Percentiles rank a stretch among this genome's conserved stretches.
phyloP scores from a whole-genome alignment of 2,329 filamentous ascomycete genomes.

The Xylaria sp. region DNA sequence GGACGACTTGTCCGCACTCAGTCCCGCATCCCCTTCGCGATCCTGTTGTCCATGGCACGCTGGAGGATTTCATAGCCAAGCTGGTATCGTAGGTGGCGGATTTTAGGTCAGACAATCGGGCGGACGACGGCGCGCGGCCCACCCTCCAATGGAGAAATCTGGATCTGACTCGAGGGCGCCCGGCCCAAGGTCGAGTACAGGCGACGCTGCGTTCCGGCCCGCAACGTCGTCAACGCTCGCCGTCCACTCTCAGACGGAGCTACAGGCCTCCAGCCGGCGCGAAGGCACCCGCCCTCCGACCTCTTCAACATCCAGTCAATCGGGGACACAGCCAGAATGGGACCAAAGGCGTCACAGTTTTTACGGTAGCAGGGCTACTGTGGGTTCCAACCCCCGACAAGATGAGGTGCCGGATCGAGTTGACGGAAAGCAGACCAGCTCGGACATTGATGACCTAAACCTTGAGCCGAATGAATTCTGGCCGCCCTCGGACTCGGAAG shows the following conservation, averaged over 20 bases:
- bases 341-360: slow-evolving; percentile 27
- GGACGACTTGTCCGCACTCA: slow-evolving; percentile 14
- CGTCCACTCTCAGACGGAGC: slow-evolving; percentile 23
- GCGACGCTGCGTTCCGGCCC: slow-evolving; percentile 19
- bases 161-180: slow-evolving; percentile 7
- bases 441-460: slow-evolving; percentile 34
- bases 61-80: slow-evolving; percentile 15
- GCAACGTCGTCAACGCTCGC: slow-evolving; percentile 18
- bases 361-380: slow-evolving; percentile 29
- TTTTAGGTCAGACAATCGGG: slow-evolving; percentile 8
- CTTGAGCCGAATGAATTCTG: slow-evolving; percentile 40
- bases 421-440: slow-evolving; percentile 29
- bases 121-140: slow-evolving; percentile 21
- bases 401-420: slow-evolving; percentile 3
- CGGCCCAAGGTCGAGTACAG: slow-evolving; percentile 12
- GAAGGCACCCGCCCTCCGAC: slow-evolving; percentile 24
- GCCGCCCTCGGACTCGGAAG: slow-evolving; percentile 43
- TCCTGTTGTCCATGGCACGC: slow-evolving; percentile 15
- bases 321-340: slow-evolving; percentile 28
- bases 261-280: slow-evolving; percentile 13
- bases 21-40: slow-evolving; percentile 2
- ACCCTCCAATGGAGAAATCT: slow-evolving; percentile 21
- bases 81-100: slow-evolving; percentile 14
- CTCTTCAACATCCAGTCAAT: slow-evolving; percentile 30
- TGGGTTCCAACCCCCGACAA: slow-evolving; percentile 12